Conservation (phyloP, 768 basidiomycete species). For the Suillus discolor region DNA sequence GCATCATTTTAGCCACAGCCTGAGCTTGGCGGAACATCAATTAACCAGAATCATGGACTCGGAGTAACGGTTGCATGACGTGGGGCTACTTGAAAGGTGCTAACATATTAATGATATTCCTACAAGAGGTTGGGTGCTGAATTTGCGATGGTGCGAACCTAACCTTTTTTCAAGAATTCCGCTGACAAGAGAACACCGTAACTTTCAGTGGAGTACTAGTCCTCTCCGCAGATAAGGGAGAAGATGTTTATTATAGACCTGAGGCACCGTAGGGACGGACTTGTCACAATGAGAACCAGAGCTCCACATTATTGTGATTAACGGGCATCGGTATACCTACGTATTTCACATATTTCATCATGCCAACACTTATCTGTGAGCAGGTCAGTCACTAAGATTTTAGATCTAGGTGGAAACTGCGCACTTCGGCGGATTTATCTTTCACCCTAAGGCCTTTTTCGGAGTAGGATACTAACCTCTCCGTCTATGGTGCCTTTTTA, state of each 20-base stretch:
- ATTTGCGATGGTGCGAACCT: conserved; percentile 2
- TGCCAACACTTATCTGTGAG: not conserved
- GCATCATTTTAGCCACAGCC: not conserved
- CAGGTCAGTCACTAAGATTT: not conserved
- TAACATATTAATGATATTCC: not conserved
- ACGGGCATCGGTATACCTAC: not conserved
- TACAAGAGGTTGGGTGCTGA: not conserved
- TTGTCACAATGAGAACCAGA: not conserved
- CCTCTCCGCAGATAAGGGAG: not conserved
- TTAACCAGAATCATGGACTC: not conserved
- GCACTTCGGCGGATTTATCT: not conserved
- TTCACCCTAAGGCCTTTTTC: not conserved
- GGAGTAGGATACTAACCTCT: not conserved
- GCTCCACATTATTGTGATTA: not conserved
- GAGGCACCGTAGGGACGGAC: not conserved
- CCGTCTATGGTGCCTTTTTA: not conserved
- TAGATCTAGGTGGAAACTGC: not conserved
- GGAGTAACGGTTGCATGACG: not conserved
- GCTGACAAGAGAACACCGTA: not conserved
- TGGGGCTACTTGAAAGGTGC: too few species aligned
- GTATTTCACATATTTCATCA: not conserved
- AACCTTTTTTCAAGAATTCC: conserved; percentile 1
- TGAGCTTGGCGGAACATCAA: conserved; percentile 5
- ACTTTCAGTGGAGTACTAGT: not conserved
- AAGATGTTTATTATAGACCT: conserved; percentile 1